Evolutionary conservation across 441 rosid genomes (phyloP).

Genomic region (Corymbia citriodora): DNA sequence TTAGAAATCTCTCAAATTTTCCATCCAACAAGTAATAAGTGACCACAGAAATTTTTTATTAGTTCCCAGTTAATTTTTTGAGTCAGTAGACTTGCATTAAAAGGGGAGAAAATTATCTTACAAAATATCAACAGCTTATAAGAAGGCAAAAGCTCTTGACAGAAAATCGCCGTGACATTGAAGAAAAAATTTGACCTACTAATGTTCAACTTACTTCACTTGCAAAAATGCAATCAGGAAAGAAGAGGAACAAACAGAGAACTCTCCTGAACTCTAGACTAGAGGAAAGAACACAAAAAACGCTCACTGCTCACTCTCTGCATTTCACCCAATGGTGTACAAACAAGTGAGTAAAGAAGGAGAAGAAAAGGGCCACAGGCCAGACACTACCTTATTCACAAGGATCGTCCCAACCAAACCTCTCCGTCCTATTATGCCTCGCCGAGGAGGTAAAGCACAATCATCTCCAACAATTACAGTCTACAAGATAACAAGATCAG

Average conservation of each 20-base stretch:
- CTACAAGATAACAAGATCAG: constrained; percentile 32
- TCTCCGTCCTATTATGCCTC: constrained; percentile 88
- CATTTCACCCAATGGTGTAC: not conserved
- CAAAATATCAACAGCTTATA: not conserved
- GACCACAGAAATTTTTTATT: not conserved
- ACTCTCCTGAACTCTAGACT: not conserved
- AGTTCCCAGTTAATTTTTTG: not conserved
- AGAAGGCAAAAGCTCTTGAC: not conserved
- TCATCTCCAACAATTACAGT: constrained; percentile 96
- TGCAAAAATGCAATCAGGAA: not conserved
- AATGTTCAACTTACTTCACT: not conserved
- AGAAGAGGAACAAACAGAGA: not conserved
- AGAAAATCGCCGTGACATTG: not conserved
- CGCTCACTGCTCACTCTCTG: not conserved
- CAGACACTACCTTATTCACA: constrained; percentile 69
- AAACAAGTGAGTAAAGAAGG: not conserved
- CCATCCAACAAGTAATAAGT: not conserved
- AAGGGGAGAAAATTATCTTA: not conserved
- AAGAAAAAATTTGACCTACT: not conserved
- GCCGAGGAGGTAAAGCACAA: constrained; percentile 95
- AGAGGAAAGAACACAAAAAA: not conserved
- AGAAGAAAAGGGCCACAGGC: not conserved
- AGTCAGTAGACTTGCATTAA: not conserved
- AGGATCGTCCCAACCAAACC: constrained; percentile 97
- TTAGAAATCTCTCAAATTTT: not conserved